Conservation (phyloP, 2,329 filamentous ascomycete species). For the Xylaria multiplex region DNA sequence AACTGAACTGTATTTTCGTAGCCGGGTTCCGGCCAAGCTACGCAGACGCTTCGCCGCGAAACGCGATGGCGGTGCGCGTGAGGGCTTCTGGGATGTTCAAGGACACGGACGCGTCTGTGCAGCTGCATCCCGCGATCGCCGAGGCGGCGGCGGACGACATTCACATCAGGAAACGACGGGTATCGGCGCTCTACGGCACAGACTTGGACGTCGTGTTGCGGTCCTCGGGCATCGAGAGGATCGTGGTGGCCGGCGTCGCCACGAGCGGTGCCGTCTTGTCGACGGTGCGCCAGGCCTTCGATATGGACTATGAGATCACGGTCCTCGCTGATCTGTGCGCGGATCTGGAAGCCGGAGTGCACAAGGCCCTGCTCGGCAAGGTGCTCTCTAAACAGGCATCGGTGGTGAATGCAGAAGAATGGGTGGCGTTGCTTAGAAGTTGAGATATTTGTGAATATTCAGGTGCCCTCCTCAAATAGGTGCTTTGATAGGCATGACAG, state of each 20-base stretch:
- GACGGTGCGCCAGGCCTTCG: constrained; percentile 50
- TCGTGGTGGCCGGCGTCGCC: constrained; percentile 50
- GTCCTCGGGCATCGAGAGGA: constrained; percentile 41
- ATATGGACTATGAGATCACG: constrained; percentile 50
- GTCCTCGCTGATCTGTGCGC: constrained; percentile 51
- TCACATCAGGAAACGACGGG: constrained; percentile 49
- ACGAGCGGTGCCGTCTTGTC: constrained; percentile 53
- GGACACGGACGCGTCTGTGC: constrained; percentile 40
- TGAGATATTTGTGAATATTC: background rate
- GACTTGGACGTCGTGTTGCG: constrained; percentile 51
- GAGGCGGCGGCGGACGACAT: constrained; percentile 41
- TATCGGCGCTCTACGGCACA: constrained; percentile 51
- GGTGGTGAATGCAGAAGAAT: constrained; percentile 45
- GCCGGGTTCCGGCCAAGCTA: constrained; percentile 48
- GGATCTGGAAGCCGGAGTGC: constrained; percentile 49
- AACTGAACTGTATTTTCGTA: background rate
- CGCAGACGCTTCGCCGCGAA: constrained; percentile 47
- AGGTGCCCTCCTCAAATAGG: background rate
- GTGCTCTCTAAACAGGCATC: constrained; percentile 48
- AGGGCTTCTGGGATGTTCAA: constrained; percentile 40
- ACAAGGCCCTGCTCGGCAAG: constrained; percentile 49
- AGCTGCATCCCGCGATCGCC: constrained; percentile 38
- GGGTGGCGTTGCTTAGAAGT: constrained; percentile 40
- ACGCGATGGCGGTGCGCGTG: constrained; percentile 39
- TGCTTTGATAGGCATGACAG: too few relatives aligned